Evolutionary conservation across 2,329 filamentous ascomycete genomes (phyloP).

Genomic region (Aureobasidium sp.): DNA sequence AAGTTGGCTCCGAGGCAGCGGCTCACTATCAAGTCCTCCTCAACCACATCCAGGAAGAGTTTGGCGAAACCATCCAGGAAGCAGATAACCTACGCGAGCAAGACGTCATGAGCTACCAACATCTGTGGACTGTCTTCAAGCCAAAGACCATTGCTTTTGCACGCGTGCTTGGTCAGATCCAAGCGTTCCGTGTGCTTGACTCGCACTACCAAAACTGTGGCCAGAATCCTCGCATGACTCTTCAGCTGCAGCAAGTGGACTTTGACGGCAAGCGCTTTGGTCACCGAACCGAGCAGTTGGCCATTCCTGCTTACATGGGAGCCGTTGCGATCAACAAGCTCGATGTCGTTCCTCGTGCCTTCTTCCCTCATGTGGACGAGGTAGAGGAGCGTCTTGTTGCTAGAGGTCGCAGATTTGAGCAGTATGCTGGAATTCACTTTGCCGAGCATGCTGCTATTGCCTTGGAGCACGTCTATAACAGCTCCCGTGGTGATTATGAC

Average conservation of each 20-base stretch:
- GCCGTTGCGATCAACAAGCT: slow-evolving; percentile 19
- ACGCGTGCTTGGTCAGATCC: slow-evolving; percentile 22
- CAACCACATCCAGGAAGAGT: slow-evolving; percentile 21
- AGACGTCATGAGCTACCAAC: slow-evolving; percentile 27
- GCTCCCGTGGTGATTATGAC: slow-evolving; percentile 4
- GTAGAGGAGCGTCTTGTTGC: slow-evolving; percentile 18
- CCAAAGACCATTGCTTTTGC: slow-evolving; percentile 25
- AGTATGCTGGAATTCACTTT: slow-evolving; percentile 23
- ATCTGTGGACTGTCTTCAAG: slow-evolving; percentile 38
- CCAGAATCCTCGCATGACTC: slow-evolving; percentile 19
- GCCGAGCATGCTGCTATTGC: slow-evolving; percentile 21
- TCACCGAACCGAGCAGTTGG: slow-evolving; percentile 11
- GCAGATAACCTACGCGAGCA: slow-evolving; percentile 21
- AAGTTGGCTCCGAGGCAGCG: slow-evolving; percentile 22
- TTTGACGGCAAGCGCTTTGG: slow-evolving; percentile 28
- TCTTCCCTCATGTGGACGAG: slow-evolving; percentile 15
- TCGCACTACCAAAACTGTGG: slow-evolving; percentile 23
- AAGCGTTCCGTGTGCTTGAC: slow-evolving; percentile 23
- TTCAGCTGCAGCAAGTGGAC: slow-evolving; percentile 25
- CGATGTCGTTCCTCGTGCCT: slow-evolving; percentile 20
- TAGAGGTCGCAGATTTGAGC: slow-evolving; percentile 21
- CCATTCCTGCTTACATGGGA: slow-evolving; percentile 19
- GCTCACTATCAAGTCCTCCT: slow-evolving; percentile 27
- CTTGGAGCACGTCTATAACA: slow-evolving; percentile 14
- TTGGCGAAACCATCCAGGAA: slow-evolving; percentile 24